Conservation (phyloP, 176 grass and related monocot genomes). For the Lolium multiflorum region DNA sequence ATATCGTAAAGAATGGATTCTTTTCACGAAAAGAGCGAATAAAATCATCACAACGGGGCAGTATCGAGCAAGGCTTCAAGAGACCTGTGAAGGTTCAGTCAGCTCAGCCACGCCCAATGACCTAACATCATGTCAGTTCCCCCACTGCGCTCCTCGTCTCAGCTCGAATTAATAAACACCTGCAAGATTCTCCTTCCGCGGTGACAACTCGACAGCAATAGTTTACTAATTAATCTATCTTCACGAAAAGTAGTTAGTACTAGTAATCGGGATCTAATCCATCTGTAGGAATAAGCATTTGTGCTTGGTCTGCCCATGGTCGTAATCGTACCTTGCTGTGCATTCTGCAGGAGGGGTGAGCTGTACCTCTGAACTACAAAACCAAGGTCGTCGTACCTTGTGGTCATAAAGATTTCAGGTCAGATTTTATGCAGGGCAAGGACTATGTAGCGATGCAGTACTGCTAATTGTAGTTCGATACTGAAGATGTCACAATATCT, state of each 20-base stretch:
- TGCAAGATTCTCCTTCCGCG: not conserved
- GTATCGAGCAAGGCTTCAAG: not conserved
- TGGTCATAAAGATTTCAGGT: constrained; percentile 2
- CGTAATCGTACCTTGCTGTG: not conserved
- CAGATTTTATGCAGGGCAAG: constrained; percentile 1
- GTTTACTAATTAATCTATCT: not conserved
- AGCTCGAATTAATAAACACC: not conserved
- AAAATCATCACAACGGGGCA: not conserved
- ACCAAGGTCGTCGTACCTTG: not conserved
- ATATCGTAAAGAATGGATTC: not conserved
- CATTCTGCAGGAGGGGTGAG: not conserved
- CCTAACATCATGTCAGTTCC: not conserved
- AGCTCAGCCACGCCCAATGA: constrained; percentile 9
- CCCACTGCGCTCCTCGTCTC: not conserved
- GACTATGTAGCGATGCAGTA: not conserved
- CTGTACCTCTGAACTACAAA: not conserved
- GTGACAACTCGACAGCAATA: not conserved
- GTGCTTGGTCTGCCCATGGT: not conserved
- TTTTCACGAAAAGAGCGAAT: not conserved
- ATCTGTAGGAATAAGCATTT: not conserved
- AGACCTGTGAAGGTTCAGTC: constrained; percentile 34
- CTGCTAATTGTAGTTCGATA: not conserved
- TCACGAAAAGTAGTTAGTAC: not conserved
- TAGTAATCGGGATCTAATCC: not conserved
- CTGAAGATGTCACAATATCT: no score